Conservation (phyloP, 805 yeast genomes). For the Kluyveromyces wickerhamii region DNA sequence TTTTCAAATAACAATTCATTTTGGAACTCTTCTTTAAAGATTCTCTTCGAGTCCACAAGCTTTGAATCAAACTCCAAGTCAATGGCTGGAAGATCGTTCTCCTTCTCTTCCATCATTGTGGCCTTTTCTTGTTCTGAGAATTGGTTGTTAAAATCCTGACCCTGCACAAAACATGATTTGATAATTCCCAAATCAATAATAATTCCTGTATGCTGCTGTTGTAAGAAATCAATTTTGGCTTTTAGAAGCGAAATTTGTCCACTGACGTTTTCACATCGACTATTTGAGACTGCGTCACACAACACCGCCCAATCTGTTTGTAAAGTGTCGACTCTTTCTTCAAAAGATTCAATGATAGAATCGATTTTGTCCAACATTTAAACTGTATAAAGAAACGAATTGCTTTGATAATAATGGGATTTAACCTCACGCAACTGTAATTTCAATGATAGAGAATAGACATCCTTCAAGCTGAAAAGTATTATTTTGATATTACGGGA, state of each 20-base stretch:
- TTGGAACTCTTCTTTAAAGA: not conserved
- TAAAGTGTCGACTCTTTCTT: slow-evolving; percentile 12
- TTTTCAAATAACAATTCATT: not conserved
- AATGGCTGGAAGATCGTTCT: not conserved
- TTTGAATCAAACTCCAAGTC: not conserved
- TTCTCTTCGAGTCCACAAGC: not conserved
- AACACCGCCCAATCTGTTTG: slow-evolving; percentile 13
- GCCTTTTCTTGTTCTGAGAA: not conserved
- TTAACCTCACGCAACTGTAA: no score
- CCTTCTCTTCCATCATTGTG: not conserved
- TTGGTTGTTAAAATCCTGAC: not conserved
- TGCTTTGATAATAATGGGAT: no score
- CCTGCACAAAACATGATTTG: slow-evolving; percentile 8
- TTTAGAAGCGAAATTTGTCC: slow-evolving; percentile 8
- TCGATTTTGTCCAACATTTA: slow-evolving; percentile 8
- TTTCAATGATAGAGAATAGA: no score
- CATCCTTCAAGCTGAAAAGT: no score
- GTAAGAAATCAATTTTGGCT: slow-evolving; percentile 13
- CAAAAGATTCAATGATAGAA: slow-evolving; percentile 9
- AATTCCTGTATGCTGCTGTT: slow-evolving; percentile 16
- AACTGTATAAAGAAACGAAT: no score
- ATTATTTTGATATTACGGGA: no score
- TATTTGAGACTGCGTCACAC: not conserved
- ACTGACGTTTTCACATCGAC: not conserved
- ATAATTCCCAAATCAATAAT: slow-evolving; percentile 14